phyloP scores from a whole-genome alignment of 2,329 filamentous ascomycete genomes.

The Ophiobolus disseminans region DNA sequence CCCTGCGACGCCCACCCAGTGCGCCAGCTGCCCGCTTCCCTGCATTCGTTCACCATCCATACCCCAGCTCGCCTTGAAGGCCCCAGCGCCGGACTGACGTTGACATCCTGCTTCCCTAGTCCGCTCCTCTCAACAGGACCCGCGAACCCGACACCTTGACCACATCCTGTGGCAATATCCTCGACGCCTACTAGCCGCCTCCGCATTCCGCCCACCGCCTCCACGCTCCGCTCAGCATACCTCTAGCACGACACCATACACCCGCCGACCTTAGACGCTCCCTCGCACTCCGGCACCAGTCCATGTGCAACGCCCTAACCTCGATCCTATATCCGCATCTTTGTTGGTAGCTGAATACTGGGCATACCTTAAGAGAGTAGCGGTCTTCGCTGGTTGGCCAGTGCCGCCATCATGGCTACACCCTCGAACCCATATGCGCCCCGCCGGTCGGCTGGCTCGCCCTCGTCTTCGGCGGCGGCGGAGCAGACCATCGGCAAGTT shows the following conservation, averaged over 20 bases:
- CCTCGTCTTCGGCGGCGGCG: constrained; percentile 41
- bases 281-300: constrained; percentile 22
- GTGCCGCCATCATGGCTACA: constrained; percentile 46
- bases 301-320: constrained; percentile 50
- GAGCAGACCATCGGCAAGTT: constrained; percentile 72
- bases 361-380: constrained; percentile 15
- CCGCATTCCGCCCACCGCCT: background rate
- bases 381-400: constrained; percentile 36
- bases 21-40: constrained; percentile 5
- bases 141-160: background rate
- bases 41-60: constrained; percentile 13
- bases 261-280: background rate
- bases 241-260: background rate
- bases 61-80: constrained; percentile 12
- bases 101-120: background rate
- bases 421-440: constrained; percentile 40
- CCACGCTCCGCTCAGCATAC: too few relatives aligned
- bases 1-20: background rate
- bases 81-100: constrained; percentile 9
- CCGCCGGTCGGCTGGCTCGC: constrained; percentile 47
- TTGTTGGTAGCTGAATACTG: constrained; percentile 41
- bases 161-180: background rate
- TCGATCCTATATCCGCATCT: constrained; percentile 49
- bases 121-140: background rate
- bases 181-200: constrained; percentile 1